phyloP scores from a whole-genome alignment of 2,329 filamentous ascomycete genomes.

The Trichophyton simii region DNA sequence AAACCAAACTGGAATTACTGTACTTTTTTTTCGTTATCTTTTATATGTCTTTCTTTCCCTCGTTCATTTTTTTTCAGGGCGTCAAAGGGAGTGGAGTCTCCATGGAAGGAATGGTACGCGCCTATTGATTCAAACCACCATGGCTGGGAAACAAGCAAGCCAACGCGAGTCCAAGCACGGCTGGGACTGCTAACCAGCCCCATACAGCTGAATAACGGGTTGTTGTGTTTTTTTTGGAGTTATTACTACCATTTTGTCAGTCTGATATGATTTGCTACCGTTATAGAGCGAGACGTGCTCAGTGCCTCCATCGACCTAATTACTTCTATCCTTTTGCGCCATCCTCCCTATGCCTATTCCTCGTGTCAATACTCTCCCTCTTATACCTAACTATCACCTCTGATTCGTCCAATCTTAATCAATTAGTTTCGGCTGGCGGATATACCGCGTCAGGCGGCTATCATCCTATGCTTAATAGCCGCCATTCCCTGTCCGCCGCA shows the following conservation, averaged over 20 bases:
- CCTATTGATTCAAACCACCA: neutral
- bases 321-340: neutral
- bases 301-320: neutral
- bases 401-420: too few relatives aligned
- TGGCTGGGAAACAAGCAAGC: neutral
- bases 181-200: neutral
- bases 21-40: neutral
- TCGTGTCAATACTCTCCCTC: neutral
- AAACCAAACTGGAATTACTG: neutral
- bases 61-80: conserved; percentile 1
- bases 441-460: too few relatives aligned
- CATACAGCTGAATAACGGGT: neutral
- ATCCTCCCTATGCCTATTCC: neutral
- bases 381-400: too few relatives aligned
- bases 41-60: neutral
- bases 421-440: too few relatives aligned
- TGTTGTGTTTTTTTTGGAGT: neutral
- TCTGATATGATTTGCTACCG: neutral
- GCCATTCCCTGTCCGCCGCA: too few relatives aligned
- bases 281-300: conserved; percentile 2
- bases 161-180: neutral
- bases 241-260: neutral
- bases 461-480: too few relatives aligned
- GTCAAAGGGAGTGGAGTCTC: neutral
- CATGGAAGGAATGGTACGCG: neutral